Evolutionary conservation across 2,329 filamentous ascomycete species (phyloP).

Genomic region (Pyrenochaeta sp.): DNA sequence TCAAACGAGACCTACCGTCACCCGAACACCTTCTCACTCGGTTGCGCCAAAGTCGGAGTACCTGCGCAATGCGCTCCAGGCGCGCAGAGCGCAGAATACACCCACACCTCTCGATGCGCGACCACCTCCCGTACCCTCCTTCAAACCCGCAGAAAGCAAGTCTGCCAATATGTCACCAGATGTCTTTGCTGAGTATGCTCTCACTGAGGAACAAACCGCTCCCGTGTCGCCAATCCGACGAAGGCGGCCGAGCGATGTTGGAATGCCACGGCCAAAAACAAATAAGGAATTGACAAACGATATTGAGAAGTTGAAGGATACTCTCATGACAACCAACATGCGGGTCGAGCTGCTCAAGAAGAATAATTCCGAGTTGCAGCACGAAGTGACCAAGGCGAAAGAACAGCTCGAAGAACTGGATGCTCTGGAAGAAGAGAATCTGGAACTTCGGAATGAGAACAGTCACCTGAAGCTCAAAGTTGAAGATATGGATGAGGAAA

Average conservation of each 20-base stretch:
- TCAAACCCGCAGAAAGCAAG: constrained; percentile 9
- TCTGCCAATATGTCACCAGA: constrained; percentile 20
- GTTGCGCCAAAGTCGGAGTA: constrained; percentile 44
- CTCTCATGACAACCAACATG: constrained; percentile 40
- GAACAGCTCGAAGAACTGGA: constrained; percentile 37
- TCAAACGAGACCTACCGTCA: constrained; percentile 12
- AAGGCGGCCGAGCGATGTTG: constrained; percentile 34
- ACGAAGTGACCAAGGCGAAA: constrained; percentile 30
- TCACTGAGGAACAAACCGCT: constrained; percentile 39
- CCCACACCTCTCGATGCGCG: constrained; percentile 16
- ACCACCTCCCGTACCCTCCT: constrained; percentile 7
- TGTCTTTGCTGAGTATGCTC: constrained; percentile 34
- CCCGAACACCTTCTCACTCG: constrained; percentile 21
- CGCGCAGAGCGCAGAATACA: constrained; percentile 33
- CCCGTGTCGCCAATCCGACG: constrained; percentile 38
- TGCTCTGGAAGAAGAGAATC: constrained; percentile 32
- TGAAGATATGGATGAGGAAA: constrained; percentile 28
- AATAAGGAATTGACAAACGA: constrained; percentile 38
- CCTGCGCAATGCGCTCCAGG: constrained; percentile 43
- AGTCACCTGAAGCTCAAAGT: constrained; percentile 25
- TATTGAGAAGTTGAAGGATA: constrained; percentile 32
- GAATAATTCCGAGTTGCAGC: constrained; percentile 39
- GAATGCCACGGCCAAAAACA: constrained; percentile 32
- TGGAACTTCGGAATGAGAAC: constrained; percentile 36
- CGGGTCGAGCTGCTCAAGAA: constrained; percentile 40